Evolutionary conservation across 352 stramenopile species (phyloP).

Genomic region (Paralagenidium karlingii): DNA sequence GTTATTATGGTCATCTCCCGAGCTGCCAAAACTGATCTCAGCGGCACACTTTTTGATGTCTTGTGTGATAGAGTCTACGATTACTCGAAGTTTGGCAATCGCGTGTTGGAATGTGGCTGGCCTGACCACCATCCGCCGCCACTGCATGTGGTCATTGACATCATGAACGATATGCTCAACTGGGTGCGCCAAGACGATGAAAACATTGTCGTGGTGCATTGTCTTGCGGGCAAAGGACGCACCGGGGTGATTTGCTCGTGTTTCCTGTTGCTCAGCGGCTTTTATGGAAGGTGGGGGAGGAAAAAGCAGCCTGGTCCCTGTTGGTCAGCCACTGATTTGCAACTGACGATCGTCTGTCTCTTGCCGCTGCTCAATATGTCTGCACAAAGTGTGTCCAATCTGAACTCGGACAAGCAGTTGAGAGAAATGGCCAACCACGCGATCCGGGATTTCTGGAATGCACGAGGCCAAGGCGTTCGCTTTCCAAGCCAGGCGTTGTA

Average conservation of each 20-base stretch:
- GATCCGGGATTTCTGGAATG: slow-evolving; percentile 67
- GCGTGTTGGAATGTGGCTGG: slow-evolving; percentile 66
- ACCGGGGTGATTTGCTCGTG: slow-evolving; percentile 76
- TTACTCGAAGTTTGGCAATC: slow-evolving; percentile 54
- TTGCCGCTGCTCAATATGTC: too few relatives aligned
- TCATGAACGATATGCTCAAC: slow-evolving; percentile 77
- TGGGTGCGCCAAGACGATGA: slow-evolving; percentile 48
- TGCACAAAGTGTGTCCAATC: slow-evolving; percentile 50
- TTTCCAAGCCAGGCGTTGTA: slow-evolving; percentile 76
- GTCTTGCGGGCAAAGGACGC: slow-evolving; percentile 63
- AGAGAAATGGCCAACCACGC: slow-evolving; percentile 44
- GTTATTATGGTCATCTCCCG: not conserved
- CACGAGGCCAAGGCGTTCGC: slow-evolving; percentile 62
- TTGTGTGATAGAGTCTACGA: slow-evolving; percentile 23
- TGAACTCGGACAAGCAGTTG: slow-evolving; percentile 49
- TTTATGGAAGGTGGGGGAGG: too few relatives aligned
- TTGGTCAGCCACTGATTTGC: not conserved
- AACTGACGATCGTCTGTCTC: not conserved
- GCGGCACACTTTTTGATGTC: not conserved
- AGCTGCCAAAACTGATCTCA: not conserved
- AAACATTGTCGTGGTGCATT: slow-evolving; percentile 74
- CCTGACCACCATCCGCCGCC: slow-evolving; percentile 71
- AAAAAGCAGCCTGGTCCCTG: not conserved
- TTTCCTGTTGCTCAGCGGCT: slow-evolving; percentile 60
- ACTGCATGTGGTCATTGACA: slow-evolving; percentile 64